Percentiles rank a stretch among this genome's conserved stretches.
phyloP scores from a whole-genome alignment of 164 flowering plant genomes.

The Vitis riparia region DNA sequence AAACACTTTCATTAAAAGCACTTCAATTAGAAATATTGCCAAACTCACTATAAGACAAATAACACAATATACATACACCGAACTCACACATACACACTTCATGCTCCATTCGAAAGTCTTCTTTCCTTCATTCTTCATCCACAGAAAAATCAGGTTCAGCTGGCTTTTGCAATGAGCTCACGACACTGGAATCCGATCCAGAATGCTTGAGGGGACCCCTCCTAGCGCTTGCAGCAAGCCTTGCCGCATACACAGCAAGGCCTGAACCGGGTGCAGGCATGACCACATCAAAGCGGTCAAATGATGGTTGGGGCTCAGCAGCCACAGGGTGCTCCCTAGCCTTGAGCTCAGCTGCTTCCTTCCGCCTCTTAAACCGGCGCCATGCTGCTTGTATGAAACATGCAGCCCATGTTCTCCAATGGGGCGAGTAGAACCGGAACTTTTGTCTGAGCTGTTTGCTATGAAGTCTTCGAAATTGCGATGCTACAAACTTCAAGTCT shows the following conservation, averaged over 20 bases:
- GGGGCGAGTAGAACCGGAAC: slow-evolving; percentile 86
- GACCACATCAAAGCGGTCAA: too few relatives aligned
- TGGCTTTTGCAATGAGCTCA: slow-evolving; percentile 61
- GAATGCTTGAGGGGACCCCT: slow-evolving; percentile 29
- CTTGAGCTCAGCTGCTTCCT: slow-evolving; percentile 37
- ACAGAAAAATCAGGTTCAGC: slow-evolving; percentile 72
- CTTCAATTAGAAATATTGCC: too few relatives aligned
- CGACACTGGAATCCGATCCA: slow-evolving; percentile 30
- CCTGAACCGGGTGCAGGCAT: slow-evolving; percentile 19
- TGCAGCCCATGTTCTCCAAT: slow-evolving; percentile 95
- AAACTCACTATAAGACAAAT: too few relatives aligned
- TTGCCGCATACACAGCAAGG: slow-evolving; percentile 36
- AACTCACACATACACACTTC: too few relatives aligned
- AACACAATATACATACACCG: too few relatives aligned
- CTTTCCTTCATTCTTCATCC: slow-evolving; percentile 39
- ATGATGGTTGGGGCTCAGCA: slow-evolving; percentile 7
- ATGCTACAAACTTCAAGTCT: slow-evolving; percentile 83
- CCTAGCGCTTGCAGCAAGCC: slow-evolving; percentile 41
- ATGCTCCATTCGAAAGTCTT: too few relatives aligned
- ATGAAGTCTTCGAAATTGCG: slow-evolving; percentile 77
- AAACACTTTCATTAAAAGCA: too few relatives aligned
- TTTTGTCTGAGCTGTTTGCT: slow-evolving; percentile 82
- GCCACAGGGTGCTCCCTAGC: slow-evolving; percentile 37
- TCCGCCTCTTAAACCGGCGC: slow-evolving; percentile 60
- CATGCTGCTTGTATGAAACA: slow-evolving; percentile 90